These are phyloP conservation scores for Murraya paniculata DNA, from an alignment of 345 rosid species.

Conservation along the genomic window DNA sequence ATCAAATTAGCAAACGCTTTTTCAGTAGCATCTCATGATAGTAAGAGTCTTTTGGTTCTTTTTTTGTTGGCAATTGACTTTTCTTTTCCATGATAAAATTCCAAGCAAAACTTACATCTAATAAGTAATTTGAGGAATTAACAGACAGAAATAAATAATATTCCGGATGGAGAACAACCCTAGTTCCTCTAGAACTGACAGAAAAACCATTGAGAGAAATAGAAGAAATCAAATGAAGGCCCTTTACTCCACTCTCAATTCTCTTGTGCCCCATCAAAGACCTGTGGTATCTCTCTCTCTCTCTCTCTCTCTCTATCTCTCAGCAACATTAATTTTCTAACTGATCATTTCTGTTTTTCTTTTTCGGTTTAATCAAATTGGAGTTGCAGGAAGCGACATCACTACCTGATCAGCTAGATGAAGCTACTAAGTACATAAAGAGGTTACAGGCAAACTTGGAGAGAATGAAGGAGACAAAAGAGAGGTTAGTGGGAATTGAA, in stretches of 20 bases:
- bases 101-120: neutral
- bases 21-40: constrained; percentile 19
- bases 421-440: constrained; percentile 58
- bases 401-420: constrained; percentile 53
- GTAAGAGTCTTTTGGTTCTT: neutral
- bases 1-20: constrained; percentile 15
- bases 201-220: constrained; percentile 54
- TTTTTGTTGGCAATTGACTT: neutral
- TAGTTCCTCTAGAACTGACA: constrained; percentile 42
- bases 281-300: constrained; percentile 28
- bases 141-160: neutral
- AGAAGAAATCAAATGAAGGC: constrained; percentile 66
- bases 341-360: neutral
- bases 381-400: constrained; percentile 37
- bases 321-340: neutral
- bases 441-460: constrained; percentile 50
- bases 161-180: constrained; percentile 36
- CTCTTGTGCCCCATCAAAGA: constrained; percentile 44
- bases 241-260: constrained; percentile 47
- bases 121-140: neutral
- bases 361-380: neutral
- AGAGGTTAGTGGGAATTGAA: constrained; percentile 24
- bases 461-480: constrained; percentile 50
- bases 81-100: neutral
- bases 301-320: constrained; percentile 3